A percentile compares a stretch with the other conserved stretches of the same genome.
These are phyloP conservation scores for Ilex asprella DNA, from an alignment of 257 asterid species.

Conservation along the genomic window DNA sequence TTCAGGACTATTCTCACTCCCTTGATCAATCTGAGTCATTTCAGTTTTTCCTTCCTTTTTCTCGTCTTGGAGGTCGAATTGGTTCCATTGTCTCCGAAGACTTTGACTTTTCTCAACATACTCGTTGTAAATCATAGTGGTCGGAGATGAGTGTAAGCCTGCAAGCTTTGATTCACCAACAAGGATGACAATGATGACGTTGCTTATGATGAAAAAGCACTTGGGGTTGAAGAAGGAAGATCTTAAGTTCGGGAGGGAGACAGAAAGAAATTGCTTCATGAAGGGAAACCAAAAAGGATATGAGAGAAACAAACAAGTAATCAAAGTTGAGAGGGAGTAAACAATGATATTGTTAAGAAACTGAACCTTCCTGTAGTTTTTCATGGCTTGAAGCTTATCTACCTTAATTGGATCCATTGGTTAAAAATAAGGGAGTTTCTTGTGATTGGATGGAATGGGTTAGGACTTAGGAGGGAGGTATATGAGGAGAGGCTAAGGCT, in stretches of 20 bases:
- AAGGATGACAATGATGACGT: constrained; percentile 21
- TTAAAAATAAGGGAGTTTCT: too few species aligned
- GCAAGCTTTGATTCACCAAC: constrained; percentile 18
- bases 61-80: too few species aligned
- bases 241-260: constrained; percentile 12
- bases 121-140: constrained; percentile 11
- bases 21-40: background rate
- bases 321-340: background rate
- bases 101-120: constrained; percentile 7
- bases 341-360: background rate
- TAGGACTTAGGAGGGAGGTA: too few species aligned
- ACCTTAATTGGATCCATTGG: background rate
- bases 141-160: background rate
- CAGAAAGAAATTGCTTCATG: constrained; percentile 7
- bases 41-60: background rate
- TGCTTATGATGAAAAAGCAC: constrained; percentile 18
- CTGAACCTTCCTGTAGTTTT: background rate
- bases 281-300: constrained; percentile 18
- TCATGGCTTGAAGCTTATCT: background rate
- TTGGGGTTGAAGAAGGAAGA: constrained; percentile 14
- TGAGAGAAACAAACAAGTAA: constrained; percentile 12
- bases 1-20: background rate
- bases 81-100: background rate
- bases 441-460: too few species aligned
- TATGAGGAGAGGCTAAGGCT: too few species aligned